phyloP scores from a whole-genome alignment of 176 grass and related monocot genomes.

The Cymbopogon citratus region DNA sequence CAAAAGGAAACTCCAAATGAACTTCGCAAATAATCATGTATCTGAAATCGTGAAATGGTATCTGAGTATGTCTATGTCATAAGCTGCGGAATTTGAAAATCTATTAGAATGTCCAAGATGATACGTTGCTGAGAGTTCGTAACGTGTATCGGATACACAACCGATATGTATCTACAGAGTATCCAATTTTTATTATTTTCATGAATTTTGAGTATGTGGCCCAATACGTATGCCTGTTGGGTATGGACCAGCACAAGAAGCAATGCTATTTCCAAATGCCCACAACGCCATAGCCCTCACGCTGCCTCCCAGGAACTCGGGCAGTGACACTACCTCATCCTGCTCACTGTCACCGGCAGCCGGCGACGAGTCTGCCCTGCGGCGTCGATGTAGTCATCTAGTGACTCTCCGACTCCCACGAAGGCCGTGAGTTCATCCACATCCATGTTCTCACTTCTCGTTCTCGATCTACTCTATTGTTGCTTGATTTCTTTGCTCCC shows the following conservation, averaged over 20 bases:
- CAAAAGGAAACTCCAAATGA: background rate
- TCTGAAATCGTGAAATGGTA: background rate
- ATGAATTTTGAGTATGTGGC: background rate
- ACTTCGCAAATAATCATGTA: background rate
- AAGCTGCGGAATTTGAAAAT: slow-evolving; percentile 22
- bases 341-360: too few species aligned
- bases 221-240: background rate
- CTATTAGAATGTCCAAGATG: background rate
- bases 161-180: too few species aligned
- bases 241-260: background rate
- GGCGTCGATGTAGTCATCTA: background rate
- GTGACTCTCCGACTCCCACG: background rate
- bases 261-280: background rate
- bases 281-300: background rate
- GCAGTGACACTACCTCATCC: background rate
- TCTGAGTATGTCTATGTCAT: slow-evolving; percentile 11
- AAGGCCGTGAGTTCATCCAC: background rate
- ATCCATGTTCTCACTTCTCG: background rate
- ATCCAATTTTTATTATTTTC: background rate
- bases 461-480: background rate
- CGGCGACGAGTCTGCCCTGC: too few species aligned
- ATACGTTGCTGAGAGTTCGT: background rate
- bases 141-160: background rate
- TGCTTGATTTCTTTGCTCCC: background rate
- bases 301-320: background rate